Conservation (phyloP, 163 green algal genomes). For the Chloromonas sp. region DNA sequence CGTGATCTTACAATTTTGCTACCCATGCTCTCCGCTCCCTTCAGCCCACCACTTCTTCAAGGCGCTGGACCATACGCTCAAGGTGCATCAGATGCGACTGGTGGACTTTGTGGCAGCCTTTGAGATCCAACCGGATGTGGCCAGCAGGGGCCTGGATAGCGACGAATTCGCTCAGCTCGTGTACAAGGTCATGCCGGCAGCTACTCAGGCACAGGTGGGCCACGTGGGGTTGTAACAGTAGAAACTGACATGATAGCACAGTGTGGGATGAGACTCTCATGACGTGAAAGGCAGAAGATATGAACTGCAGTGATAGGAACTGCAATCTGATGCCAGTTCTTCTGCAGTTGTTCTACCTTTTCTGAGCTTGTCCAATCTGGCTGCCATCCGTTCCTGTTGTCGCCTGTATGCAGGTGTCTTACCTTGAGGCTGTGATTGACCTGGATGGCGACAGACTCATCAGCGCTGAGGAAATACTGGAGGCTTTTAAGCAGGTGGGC, state of each 20-base stretch:
- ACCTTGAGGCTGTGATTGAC: conserved; percentile 16
- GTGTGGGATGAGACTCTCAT: too few species aligned
- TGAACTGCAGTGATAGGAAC: too few species aligned
- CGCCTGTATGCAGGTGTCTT: background rate
- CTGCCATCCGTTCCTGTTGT: too few species aligned
- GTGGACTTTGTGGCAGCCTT: conserved; percentile 13
- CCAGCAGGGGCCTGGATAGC: conserved; percentile 13
- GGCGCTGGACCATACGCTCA: conserved; percentile 26
- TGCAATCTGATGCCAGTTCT: too few species aligned
- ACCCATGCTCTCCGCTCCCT: too few species aligned
- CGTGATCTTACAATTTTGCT: too few species aligned
- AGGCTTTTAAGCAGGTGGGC: conserved; percentile 21
- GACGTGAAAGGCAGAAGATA: background rate
- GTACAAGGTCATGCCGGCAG: conserved; percentile 1
- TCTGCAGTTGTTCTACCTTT: too few species aligned
- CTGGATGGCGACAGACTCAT: conserved; percentile 27
- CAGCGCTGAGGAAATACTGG: conserved; percentile 15
- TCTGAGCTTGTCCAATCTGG: too few species aligned
- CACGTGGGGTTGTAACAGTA: background rate
- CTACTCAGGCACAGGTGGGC: background rate
- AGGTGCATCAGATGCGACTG: conserved; percentile 14
- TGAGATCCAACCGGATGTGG: conserved; percentile 7
- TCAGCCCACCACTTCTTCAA: conserved; percentile 22
- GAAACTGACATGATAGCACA: too few species aligned
- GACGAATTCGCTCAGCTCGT: conserved; percentile 17